phyloP scores from a whole-genome alignment of 352 stramenopile species.

The Phytophthora quininea region DNA sequence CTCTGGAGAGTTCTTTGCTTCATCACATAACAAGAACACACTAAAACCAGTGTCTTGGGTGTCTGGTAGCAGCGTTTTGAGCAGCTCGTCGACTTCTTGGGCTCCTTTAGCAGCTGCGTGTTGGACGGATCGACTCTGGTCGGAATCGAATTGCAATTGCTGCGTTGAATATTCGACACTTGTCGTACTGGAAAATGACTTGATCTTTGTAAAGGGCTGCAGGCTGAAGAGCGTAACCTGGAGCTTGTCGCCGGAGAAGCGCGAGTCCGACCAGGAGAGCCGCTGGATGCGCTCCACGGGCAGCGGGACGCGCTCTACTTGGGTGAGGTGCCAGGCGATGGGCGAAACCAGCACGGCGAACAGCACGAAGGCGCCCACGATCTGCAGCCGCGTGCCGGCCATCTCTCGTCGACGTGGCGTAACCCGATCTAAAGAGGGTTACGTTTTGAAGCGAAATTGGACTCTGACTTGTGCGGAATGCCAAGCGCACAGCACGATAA shows the following conservation, averaged over 20 bases:
- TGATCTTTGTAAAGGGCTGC: slow-evolving; percentile 1
- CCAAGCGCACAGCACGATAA: no score
- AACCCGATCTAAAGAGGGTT: slow-evolving; percentile 5
- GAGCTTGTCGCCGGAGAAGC: slow-evolving; percentile 29
- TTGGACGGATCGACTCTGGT: slow-evolving; percentile 19
- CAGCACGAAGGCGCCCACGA: slow-evolving; percentile 76
- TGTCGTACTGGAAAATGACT: slow-evolving; percentile 17
- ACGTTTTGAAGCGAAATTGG: background rate
- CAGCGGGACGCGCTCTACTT: slow-evolving; percentile 67
- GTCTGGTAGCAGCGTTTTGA: slow-evolving; percentile 21
- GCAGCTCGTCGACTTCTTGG: slow-evolving; percentile 29
- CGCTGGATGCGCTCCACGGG: slow-evolving; percentile 59
- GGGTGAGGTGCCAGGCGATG: slow-evolving; percentile 70
- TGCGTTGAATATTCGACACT: slow-evolving; percentile 27
- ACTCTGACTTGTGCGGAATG: no score
- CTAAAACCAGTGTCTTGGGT: slow-evolving; percentile 31
- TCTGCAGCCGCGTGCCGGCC: slow-evolving; percentile 75
- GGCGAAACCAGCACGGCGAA: slow-evolving; percentile 69
- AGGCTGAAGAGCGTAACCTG: slow-evolving; percentile 35
- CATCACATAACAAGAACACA: slow-evolving; percentile 54
- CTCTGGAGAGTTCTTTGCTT: slow-evolving; percentile 11
- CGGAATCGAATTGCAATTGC: slow-evolving; percentile 9
- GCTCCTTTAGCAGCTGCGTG: slow-evolving; percentile 3
- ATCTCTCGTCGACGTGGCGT: slow-evolving; percentile 32
- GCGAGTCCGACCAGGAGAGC: slow-evolving; percentile 44